A percentile compares a stretch with the other conserved stretches of the same genome.
Conservation (phyloP, 805 yeast species). For the Wickerhamomyces strasburgensis region DNA sequence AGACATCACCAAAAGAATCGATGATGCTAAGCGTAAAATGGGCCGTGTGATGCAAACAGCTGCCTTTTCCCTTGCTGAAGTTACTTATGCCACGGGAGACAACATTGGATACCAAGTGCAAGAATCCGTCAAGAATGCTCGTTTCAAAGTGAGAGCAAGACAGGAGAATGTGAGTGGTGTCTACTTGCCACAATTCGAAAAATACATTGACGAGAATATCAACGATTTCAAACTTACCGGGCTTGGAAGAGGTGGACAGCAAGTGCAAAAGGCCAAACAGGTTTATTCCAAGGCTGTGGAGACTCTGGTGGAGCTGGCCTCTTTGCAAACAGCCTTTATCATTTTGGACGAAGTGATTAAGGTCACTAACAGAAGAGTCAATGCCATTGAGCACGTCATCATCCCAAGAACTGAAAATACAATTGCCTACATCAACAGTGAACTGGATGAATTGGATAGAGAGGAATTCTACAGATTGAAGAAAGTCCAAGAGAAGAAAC, state of each 20-base stretch:
- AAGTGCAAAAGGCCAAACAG: slow-evolving; percentile 87
- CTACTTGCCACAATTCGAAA: slow-evolving; percentile 85
- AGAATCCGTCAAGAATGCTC: slow-evolving; percentile 85
- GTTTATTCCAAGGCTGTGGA: slow-evolving; percentile 97
- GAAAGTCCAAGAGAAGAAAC: slow-evolving; percentile 52
- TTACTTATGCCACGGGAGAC: slow-evolving; percentile 95
- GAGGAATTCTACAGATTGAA: slow-evolving; percentile 96
- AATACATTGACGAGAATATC: slow-evolving; percentile 74
- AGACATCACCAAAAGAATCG: slow-evolving; percentile 90
- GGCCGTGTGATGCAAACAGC: slow-evolving; percentile 98
- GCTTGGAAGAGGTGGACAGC: slow-evolving; percentile 97
- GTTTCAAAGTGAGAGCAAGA: slow-evolving; percentile 85
- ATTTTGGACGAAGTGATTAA: slow-evolving; percentile 96
- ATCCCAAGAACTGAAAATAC: slow-evolving; percentile 98
- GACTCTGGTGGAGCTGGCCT: slow-evolving; percentile 90
- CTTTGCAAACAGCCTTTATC: slow-evolving; percentile 93
- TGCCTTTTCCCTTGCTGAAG: slow-evolving; percentile 95
- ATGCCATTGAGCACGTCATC: slow-evolving; percentile 96
- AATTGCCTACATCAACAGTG: slow-evolving; percentile 85
- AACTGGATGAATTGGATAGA: slow-evolving; percentile 95
- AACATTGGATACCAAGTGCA: slow-evolving; percentile 94
- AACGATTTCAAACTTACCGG: slow-evolving; percentile 97
- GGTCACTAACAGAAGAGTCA: slow-evolving; percentile 96
- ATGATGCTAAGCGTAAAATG: slow-evolving; percentile 85
- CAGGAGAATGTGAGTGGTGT: slow-evolving; percentile 98